A percentile compares a stretch with the other conserved stretches of the same genome.
phyloP scores from a whole-genome alignment of 1,284 basidiomycete genomes.

The Apiotrichum montevideense region DNA sequence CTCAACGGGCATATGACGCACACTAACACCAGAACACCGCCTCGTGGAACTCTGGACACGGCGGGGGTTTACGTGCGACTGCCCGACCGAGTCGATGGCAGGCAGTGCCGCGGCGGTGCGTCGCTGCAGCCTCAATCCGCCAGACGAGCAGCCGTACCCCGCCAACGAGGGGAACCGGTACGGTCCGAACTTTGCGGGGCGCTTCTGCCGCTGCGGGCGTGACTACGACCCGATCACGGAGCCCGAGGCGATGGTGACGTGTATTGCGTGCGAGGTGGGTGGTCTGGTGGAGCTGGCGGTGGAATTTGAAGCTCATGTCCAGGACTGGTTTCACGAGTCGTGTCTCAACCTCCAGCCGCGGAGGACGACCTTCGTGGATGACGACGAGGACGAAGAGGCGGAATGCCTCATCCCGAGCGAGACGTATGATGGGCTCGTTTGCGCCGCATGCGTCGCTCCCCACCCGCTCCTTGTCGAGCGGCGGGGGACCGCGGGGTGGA shows the following conservation, averaged over 20 bases:
- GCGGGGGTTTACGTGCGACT: conserved; percentile 44
- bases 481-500: conserved; percentile 40
- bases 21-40: conserved; percentile 34
- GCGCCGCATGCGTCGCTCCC: conserved; percentile 27
- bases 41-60: conserved; percentile 45
- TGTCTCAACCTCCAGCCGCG: conserved; percentile 35
- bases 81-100: conserved; percentile 35
- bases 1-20: no score
- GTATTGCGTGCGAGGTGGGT: conserved; percentile 44
- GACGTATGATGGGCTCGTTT: conserved; percentile 42
- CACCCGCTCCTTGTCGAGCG: conserved; percentile 8
- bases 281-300: no score
- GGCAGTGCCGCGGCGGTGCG: not conserved
- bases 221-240: conserved; percentile 45
- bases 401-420: conserved; percentile 39
- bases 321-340: conserved; percentile 45
- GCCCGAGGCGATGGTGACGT: conserved; percentile 43
- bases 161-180: conserved; percentile 38
- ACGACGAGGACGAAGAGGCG: conserved; percentile 37
- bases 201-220: conserved; percentile 45
- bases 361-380: conserved; percentile 9
- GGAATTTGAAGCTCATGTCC: not conserved
- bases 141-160: conserved; percentile 27
- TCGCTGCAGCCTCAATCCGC: conserved; percentile 31
- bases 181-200: conserved; percentile 35